Evolutionary conservation across 164 flowering plant species (phyloP).

Genomic region (Umbilicus rupestris): DNA sequence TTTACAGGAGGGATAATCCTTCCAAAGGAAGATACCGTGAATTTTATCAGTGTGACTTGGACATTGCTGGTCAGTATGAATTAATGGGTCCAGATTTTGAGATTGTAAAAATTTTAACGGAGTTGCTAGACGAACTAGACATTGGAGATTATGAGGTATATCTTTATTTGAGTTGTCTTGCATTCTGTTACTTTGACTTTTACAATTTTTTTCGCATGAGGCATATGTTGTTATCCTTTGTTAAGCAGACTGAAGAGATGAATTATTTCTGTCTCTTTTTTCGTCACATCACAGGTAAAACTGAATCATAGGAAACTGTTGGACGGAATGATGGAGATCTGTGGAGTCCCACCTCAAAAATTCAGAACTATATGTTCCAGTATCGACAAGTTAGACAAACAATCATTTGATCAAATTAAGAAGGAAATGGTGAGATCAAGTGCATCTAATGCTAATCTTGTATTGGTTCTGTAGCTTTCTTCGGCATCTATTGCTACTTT

Average conservation of each 20-base stretch:
- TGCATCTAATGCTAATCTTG: neutral
- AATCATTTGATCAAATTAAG: slow-evolving; percentile 64
- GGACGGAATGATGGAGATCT: slow-evolving; percentile 91
- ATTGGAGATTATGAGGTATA: slow-evolving; percentile 89
- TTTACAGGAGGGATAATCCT: slow-evolving; percentile 88
- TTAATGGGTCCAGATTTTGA: slow-evolving; percentile 84
- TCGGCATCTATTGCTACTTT: neutral
- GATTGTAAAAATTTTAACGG: slow-evolving; percentile 70
- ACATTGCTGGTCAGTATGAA: slow-evolving; percentile 82
- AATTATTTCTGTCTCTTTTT: neutral
- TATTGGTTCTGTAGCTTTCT: neutral
- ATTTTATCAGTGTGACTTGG: slow-evolving; percentile 97
- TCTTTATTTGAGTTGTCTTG: neutral
- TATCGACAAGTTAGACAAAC: slow-evolving; percentile 95
- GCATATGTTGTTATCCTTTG: too few species aligned
- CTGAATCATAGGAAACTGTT: slow-evolving; percentile 79
- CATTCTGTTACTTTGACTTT: neutral
- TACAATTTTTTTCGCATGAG: neutral
- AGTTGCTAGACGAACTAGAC: slow-evolving; percentile 73
- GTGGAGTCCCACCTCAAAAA: slow-evolving; percentile 90
- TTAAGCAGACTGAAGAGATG: too few species aligned
- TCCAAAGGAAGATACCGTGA: slow-evolving; percentile 92
- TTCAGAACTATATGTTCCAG: slow-evolving; percentile 94
- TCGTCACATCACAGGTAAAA: slow-evolving; percentile 44
- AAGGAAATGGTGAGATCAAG: slow-evolving; percentile 63